Conservation (phyloP, 1,284 basidiomycete species). For the Takashimella koratensis region DNA sequence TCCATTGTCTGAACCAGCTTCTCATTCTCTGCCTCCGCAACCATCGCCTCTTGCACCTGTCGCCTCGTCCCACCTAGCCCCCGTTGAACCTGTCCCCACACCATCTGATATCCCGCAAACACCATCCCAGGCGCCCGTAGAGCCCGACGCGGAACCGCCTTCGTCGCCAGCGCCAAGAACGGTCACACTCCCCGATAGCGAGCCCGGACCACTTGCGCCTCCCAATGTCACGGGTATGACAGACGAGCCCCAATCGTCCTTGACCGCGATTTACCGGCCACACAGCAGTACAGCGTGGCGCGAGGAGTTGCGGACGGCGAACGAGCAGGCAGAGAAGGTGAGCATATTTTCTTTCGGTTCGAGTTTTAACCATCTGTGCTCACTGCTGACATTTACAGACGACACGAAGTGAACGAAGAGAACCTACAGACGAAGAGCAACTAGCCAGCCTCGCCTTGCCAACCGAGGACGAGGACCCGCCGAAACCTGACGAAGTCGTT, state of each 20-base stretch:
- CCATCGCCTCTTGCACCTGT: neutral
- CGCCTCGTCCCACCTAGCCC: neutral
- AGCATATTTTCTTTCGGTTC: too few relatives aligned
- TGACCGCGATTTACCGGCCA: constrained; percentile 81
- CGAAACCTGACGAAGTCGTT: constrained; percentile 12
- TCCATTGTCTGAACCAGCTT: neutral
- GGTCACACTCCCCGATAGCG: constrained; percentile 22
- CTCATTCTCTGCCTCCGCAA: neutral
- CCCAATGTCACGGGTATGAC: neutral
- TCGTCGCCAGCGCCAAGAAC: constrained; percentile 32
- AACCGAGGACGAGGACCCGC: constrained; percentile 54
- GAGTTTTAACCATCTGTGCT: neutral
- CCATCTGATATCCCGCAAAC: neutral
- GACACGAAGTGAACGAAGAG: neutral
- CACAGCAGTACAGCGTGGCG: constrained; percentile 79
- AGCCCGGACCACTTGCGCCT: neutral
- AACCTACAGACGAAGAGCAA: constrained; percentile 31
- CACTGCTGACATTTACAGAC: neutral
- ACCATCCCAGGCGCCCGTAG: constrained; percentile 1
- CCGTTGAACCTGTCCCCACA: neutral
- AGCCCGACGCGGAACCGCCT: constrained; percentile 20
- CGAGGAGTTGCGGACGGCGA: constrained; percentile 55
- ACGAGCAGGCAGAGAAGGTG: constrained; percentile 45
- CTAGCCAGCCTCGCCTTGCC: constrained; percentile 38
- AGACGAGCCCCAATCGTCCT: constrained; percentile 49